These are phyloP conservation scores for Solanum appendiculatum DNA, from an alignment of 257 asterid species.

Conservation along the genomic window DNA sequence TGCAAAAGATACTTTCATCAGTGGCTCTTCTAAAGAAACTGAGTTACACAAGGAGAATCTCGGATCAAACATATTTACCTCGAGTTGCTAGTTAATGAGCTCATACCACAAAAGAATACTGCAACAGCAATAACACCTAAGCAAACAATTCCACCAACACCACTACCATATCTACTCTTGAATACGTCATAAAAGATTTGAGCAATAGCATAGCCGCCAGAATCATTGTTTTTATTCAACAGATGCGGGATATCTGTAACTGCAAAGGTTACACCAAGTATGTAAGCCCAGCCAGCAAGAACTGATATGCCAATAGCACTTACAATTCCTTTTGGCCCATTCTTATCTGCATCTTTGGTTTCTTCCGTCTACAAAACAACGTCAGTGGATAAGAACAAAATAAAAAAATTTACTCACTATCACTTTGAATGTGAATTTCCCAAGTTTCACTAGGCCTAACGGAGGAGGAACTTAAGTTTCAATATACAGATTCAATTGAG, in stretches of 20 bases:
- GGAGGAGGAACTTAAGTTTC: not conserved
- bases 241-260: constrained; percentile 71
- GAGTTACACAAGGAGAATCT: not conserved
- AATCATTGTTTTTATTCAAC: constrained; percentile 48
- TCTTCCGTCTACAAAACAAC: constrained; percentile 66
- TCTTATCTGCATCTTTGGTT: constrained; percentile 74
- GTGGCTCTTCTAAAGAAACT: not conserved
- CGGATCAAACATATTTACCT: constrained; percentile 31
- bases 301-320: constrained; percentile 89
- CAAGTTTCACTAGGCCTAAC: not conserved
- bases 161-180: constrained; percentile 69
- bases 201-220: constrained; percentile 96
- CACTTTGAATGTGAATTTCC: not conserved
- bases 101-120: constrained; percentile 91
- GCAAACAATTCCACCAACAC: constrained; percentile 75
- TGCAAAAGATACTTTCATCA: constrained; percentile 5
- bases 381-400: constrained; percentile 2
- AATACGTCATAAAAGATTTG: constrained; percentile 71
- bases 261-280: constrained; percentile 88
- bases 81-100: constrained; percentile 90
- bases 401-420: not conserved
- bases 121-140: constrained; percentile 69
- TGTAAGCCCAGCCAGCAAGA: constrained; percentile 89
- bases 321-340: constrained; percentile 89
- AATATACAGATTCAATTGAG: not conserved